Evolutionary conservation across 176 grass and related monocot genomes (phyloP), one percentile per base, ranked within the genome.

Genomic region (Musa acuminata): DNA sequence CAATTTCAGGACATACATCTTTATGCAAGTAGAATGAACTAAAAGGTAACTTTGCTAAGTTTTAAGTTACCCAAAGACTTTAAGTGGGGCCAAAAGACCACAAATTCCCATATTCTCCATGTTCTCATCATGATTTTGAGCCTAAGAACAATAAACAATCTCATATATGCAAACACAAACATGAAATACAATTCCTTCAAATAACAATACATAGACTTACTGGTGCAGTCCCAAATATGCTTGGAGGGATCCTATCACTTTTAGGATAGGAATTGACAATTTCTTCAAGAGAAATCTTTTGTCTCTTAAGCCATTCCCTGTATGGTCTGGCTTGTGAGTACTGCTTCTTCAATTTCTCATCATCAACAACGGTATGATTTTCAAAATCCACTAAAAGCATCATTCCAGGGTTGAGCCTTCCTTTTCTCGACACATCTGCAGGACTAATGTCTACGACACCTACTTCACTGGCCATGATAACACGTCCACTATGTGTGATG

Each of bases 401-500:
- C 95, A 99, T 99, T 73, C 95, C 95, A 78, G 95, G 95, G 77
- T 91, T 91, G n/a, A 99, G 79, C 49, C 95, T 88, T 62, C 95
- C 91, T 81, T 99, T 99, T 76, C 87, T 91, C 55, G 82, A 72
- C 54, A 99, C 91, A 76, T 99, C 91, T 81, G 84, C 73, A 13
- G 95, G 73, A 79, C 88, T 81, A 87, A 99, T 80, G 85, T 99
- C 88, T 9, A 99, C 91, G 59, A 99, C 91, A 71, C 95, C 95
- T 55, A 99, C 95, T 88, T 99, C 95, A 74, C 95, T 99, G 49
- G 84, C 95, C 95, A 99, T 99, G 57, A 99, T 88, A 66, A 99
- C 95, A 57, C 95, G 88, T 49, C 88, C 90, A 80, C 86, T 91
- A 67, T 87, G 86, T 23, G 95, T 99, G 2, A 94, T 86, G 77